Evolutionary conservation across 164 flowering plant genomes (phyloP), one percentile per base, ranked within the genome.

Genomic region (Berberis thunbergii): DNA sequence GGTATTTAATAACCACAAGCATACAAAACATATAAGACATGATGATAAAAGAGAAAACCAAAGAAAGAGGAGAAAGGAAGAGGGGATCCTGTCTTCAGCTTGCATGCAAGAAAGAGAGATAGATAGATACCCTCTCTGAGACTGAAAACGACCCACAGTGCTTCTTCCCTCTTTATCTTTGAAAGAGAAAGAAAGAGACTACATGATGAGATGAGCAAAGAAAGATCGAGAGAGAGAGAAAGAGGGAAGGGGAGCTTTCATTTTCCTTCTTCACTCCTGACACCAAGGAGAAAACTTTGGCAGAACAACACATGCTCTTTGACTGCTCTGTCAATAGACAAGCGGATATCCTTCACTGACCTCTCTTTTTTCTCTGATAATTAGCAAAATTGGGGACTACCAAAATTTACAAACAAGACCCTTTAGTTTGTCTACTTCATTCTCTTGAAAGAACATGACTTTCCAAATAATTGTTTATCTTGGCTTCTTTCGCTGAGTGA

Each of bases 291-390:
- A 26, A 26, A 26, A 26, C 26, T 26, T 52, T 52, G 54, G 54
- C 54, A 52, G 54, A 52, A 12, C 54, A 52, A 52, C 3, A 52
- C 11, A 52, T 52, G 54, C 54, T n/a, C n/a, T n/a, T n/a, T n/a
- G n/a, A n/a, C n/a, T n/a, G n/a, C n/a, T 26, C 54, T 52, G n/a
- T 52, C 54, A 52, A 52, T 52, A 12, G n/a, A 52, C 54, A 52
- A 52, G 54, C n/a, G n/a, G 54, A 52, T 2, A 52, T 52, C 0
- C 54, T 52, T 48, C n/a, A 52, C 26, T 26, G 26, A 26, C 26
- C 26, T 26, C 26, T 26, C 26, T 26, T 26, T 26, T 26, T 26
- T 26, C 26, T 26, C 26, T 26, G 26, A 26, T 26, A 26, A 26
- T 26, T 26, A 26, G 26, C 26, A 26, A 26, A 26, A 26, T 26